Percentiles rank a stretch among this genome's conserved stretches.
Conservation (phyloP, 192 early-diverging fungal genomes). For the Coemansia sp. region DNA sequence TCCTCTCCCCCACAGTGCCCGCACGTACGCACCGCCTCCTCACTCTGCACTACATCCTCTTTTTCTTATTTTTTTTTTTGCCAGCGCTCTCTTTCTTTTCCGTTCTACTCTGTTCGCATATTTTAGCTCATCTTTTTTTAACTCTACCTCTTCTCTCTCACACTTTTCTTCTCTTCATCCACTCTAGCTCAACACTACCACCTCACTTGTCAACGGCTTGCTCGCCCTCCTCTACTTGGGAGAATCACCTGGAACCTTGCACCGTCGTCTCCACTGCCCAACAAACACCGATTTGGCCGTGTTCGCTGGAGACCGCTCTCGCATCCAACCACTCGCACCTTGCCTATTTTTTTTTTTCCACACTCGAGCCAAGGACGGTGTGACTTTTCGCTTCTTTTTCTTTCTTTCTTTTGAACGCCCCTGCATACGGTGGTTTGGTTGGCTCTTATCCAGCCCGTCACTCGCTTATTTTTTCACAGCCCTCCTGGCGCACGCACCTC, state of each 20-base stretch:
- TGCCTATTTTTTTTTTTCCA: constrained; percentile 1
- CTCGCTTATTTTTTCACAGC: constrained; percentile 14
- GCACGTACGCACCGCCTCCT: constrained; percentile 1
- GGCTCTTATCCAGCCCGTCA: constrained; percentile 3
- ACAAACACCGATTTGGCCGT: neutral
- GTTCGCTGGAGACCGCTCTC: neutral
- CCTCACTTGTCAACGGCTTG: neutral
- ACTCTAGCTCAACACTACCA: neutral
- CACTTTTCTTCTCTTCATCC: neutral
- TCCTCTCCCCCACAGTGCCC: constrained; percentile 8
- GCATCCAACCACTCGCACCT: neutral
- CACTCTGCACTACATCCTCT: constrained; percentile 6
- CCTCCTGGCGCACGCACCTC: neutral
- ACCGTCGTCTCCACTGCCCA: neutral
- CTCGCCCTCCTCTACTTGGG: neutral
- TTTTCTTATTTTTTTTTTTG: constrained; percentile 22
- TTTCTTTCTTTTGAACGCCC: neutral
- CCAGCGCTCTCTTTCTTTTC: constrained; percentile 20
- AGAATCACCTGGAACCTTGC: neutral
- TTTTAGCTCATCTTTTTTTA: constrained; percentile 2
- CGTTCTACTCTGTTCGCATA: constrained; percentile 18
- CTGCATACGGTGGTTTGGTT: constrained; percentile 4
- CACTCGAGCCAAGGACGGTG: constrained; percentile 8
- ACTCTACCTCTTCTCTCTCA: neutral
- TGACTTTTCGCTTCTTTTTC: constrained; percentile 3